Percentiles rank a stretch among this genome's conserved stretches.
These are phyloP conservation scores for Smittium mucronatum DNA, from an alignment of 371 early-diverging fungal species.

Conservation along the genomic window DNA sequence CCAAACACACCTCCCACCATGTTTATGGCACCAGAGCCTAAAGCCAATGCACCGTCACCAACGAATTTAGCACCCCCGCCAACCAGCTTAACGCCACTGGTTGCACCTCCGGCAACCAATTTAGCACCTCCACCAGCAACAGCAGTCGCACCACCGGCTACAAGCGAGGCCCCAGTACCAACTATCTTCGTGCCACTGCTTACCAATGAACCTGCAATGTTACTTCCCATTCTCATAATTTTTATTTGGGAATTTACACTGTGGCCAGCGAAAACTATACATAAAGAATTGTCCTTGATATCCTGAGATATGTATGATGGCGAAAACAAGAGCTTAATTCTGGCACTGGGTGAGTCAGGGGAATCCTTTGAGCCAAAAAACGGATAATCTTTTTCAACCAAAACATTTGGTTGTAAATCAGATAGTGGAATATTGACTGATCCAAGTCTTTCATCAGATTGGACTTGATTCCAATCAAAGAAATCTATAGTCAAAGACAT, in stretches of 20 bases:
- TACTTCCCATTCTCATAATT: slow-evolving; percentile 40
- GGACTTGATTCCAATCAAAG: slow-evolving; percentile 70
- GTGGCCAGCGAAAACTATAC: slow-evolving; percentile 33
- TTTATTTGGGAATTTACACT: slow-evolving; percentile 38
- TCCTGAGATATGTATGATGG: slow-evolving; percentile 31
- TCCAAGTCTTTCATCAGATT: slow-evolving; percentile 38
- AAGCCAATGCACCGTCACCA: slow-evolving; percentile 12
- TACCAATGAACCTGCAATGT: slow-evolving; percentile 35
- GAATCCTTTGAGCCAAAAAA: slow-evolving; percentile 25
- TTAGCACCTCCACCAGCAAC: slow-evolving; percentile 10
- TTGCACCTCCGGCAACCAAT: slow-evolving; percentile 16
- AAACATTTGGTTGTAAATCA: slow-evolving; percentile 31
- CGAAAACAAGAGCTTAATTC: slow-evolving; percentile 27
- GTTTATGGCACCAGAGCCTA: slow-evolving; percentile 17
- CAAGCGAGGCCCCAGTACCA: slow-evolving; percentile 23
- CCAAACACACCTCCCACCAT: slow-evolving; percentile 13
- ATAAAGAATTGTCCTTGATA: slow-evolving; percentile 28
- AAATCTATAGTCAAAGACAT: slow-evolving; percentile 54
- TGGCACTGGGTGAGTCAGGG: slow-evolving; percentile 30
- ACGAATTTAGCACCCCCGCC: slow-evolving; percentile 15
- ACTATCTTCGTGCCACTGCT: slow-evolving; percentile 25
- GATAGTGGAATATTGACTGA: slow-evolving; percentile 36
- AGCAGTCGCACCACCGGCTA: too few species aligned
- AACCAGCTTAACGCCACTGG: too few species aligned
- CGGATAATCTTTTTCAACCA: slow-evolving; percentile 32